Conservation (phyloP, 257 asterid genomes). For the Solanum chaucha region DNA sequence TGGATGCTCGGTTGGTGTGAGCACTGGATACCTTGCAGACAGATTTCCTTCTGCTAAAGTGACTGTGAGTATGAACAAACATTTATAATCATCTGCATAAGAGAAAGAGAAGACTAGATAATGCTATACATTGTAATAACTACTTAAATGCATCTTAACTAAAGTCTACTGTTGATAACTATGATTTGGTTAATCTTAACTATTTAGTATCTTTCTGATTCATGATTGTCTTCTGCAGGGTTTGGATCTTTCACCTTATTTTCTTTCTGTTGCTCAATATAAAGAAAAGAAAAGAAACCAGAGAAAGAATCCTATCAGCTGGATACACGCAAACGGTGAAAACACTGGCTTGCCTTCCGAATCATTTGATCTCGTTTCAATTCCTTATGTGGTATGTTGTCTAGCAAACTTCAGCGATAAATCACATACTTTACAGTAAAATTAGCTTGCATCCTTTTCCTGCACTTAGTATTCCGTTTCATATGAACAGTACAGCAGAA, state of each 20-base stretch:
- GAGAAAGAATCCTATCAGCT: constrained; percentile 31
- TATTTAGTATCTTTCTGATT: neutral
- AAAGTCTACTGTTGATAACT: neutral
- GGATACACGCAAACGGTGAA: constrained; percentile 93
- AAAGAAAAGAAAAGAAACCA: constrained; percentile 46
- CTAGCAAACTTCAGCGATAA: neutral
- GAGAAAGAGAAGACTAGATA: neutral
- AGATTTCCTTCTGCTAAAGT: constrained; percentile 59
- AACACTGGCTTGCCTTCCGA: constrained; percentile 74
- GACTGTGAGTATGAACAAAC: constrained; percentile 33
- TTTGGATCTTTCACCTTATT: constrained; percentile 84
- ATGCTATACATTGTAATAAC: neutral
- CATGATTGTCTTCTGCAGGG: constrained; percentile 38
- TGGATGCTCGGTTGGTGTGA: constrained; percentile 93
- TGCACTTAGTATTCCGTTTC: neutral
- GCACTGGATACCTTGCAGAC: constrained; percentile 68
- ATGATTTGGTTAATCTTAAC: neutral
- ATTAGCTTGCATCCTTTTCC: neutral
- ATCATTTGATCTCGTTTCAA: constrained; percentile 79
- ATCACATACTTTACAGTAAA: neutral
- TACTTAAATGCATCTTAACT: neutral
- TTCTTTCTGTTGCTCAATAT: constrained; percentile 75
- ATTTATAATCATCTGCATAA: neutral
- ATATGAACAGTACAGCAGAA: neutral
- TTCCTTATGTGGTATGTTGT: constrained; percentile 71